Percentiles rank a stretch among this genome's conserved stretches.
These are phyloP conservation scores for Combretum micranthum DNA, from an alignment of 345 rosid genomes.

Conservation along the genomic window DNA sequence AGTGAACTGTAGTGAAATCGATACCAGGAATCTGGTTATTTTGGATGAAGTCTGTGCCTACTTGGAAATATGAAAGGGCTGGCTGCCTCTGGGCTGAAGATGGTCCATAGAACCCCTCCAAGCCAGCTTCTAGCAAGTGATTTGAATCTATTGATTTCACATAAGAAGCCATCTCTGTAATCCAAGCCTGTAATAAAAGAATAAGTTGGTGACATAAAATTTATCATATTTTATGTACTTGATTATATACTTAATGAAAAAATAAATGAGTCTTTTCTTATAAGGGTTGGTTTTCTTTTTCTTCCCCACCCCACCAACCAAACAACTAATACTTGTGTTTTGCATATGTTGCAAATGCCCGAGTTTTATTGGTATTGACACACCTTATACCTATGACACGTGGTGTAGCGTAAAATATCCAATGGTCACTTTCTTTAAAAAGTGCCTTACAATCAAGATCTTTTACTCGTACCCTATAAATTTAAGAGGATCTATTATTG, in stretches of 20 bases:
- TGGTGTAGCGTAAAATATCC: too few species aligned
- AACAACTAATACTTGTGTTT: too few species aligned
- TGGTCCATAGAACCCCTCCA: constrained; percentile 62
- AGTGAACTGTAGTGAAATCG: constrained; percentile 58
- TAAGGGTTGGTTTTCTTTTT: too few species aligned
- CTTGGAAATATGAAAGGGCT: constrained; percentile 36
- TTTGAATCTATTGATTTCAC: constrained; percentile 56
- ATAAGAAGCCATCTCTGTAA: constrained; percentile 58
- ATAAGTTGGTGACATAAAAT: background rate
- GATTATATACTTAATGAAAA: too few species aligned
- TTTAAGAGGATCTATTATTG: too few species aligned
- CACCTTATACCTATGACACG: too few species aligned
- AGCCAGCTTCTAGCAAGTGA: constrained; percentile 53
- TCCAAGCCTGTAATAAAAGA: constrained; percentile 34
- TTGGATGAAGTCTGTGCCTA: constrained; percentile 62
- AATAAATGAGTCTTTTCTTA: too few species aligned
- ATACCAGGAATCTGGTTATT: constrained; percentile 50
- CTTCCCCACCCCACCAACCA: too few species aligned
- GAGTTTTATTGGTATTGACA: too few species aligned
- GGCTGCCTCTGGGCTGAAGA: constrained; percentile 47
- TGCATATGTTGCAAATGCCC: constrained; percentile 11
- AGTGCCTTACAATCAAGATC: too few species aligned
- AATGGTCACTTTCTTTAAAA: too few species aligned
- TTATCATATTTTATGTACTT: background rate
- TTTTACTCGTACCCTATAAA: too few species aligned